phyloP scores from a whole-genome alignment of 2,329 filamentous ascomycete genomes.

The Phialophora tarda region DNA sequence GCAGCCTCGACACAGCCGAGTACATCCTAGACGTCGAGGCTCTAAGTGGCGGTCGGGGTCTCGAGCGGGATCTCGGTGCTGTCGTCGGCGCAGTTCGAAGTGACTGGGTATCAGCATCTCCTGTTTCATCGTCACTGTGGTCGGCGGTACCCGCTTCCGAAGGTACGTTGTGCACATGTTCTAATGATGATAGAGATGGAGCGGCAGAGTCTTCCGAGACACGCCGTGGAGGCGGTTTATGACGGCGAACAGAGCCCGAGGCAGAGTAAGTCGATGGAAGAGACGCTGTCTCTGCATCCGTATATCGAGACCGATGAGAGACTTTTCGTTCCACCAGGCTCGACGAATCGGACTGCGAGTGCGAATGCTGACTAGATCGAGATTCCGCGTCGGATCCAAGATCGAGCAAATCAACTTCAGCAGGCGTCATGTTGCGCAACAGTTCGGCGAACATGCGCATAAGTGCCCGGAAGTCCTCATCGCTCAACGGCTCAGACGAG shows the following conservation, averaged over 20 bases:
- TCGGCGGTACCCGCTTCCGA: constrained; percentile 17
- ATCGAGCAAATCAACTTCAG: constrained; percentile 62
- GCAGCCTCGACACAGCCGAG: constrained; percentile 29
- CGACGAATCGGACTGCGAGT: constrained; percentile 21
- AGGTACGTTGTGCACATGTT: constrained; percentile 13
- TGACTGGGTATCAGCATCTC: constrained; percentile 21
- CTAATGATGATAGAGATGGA: constrained; percentile 31
- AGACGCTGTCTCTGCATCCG: constrained; percentile 21
- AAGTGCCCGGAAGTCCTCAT: constrained; percentile 73
- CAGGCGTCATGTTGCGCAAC: constrained; percentile 73
- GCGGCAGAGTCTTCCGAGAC: constrained; percentile 37
- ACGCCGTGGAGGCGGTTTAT: constrained; percentile 27
- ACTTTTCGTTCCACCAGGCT: constrained; percentile 11
- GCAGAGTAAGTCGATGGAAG: constrained; percentile 29
- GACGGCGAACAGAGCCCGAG: constrained; percentile 30
- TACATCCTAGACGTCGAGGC: constrained; percentile 27
- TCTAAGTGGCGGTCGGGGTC: constrained; percentile 12
- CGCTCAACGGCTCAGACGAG: constrained; percentile 70
- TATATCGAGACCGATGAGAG: constrained; percentile 2
- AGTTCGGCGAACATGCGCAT: constrained; percentile 87
- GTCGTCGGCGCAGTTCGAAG: constrained; percentile 26
- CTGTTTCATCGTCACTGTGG: constrained; percentile 5
- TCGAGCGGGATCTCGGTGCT: constrained; percentile 12
- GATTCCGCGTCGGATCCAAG: constrained; percentile 32
- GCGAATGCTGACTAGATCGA: neutral